These are phyloP conservation scores for Nakaseomyces glabratus DNA, from an alignment of 1,139 yeast genomes.

Conservation along the genomic window DNA sequence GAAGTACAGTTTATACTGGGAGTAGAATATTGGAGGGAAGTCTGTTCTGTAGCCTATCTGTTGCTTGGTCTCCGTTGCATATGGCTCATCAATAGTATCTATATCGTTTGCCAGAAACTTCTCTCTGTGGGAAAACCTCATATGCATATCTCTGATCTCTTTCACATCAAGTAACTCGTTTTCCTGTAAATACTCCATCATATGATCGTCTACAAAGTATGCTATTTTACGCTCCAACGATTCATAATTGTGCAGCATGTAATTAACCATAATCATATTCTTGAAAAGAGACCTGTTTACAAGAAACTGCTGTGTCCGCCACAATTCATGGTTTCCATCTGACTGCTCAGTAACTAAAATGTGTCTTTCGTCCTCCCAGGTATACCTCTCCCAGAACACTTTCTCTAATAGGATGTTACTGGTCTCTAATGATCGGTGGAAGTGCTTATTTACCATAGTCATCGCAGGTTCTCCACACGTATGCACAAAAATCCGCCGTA, in stretches of 20 bases:
- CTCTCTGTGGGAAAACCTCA: constrained; percentile 3
- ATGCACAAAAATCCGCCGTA: constrained; percentile 18
- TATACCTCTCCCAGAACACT: constrained; percentile 12
- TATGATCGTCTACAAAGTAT: constrained; percentile 4
- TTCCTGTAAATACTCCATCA: not conserved
- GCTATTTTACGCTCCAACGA: constrained; percentile 6
- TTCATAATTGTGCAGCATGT: constrained; percentile 10
- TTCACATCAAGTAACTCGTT: not conserved
- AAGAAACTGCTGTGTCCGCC: constrained; percentile 5
- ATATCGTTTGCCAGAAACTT: not conserved
- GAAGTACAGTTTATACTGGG: not conserved
- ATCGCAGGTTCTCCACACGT: constrained; percentile 12
- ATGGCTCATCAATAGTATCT: not conserved
- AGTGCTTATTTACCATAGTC: constrained; percentile 12
- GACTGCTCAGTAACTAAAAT: constrained; percentile 10
- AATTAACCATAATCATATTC: constrained; percentile 7
- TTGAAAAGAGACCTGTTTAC: constrained; percentile 10
- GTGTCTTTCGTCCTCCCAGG: not conserved
- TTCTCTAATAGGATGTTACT: constrained; percentile 9
- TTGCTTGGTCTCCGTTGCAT: constrained; percentile 2
- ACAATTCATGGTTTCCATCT: constrained; percentile 7
- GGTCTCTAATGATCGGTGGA: constrained; percentile 13
- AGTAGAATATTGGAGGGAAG: constrained; percentile 6
- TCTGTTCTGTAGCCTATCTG: not conserved
- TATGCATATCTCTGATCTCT: not conserved